These are phyloP conservation scores for Rubus parviflorus DNA, from an alignment of 306 rosid genomes.

Conservation along the genomic window DNA sequence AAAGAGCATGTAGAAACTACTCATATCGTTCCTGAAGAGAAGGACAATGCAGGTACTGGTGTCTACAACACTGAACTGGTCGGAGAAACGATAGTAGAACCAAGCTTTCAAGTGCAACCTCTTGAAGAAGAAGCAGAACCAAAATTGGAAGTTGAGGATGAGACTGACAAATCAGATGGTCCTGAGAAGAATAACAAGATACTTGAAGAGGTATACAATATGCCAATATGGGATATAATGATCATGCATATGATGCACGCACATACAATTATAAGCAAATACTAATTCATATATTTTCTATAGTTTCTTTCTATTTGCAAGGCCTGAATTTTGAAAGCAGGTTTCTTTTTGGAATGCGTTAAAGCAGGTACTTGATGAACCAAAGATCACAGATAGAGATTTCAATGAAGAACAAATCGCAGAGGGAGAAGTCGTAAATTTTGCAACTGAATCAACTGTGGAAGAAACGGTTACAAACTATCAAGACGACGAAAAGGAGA, in stretches of 20 bases:
- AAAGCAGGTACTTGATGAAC: conserved; percentile 5
- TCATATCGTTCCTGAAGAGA: conserved; percentile 10
- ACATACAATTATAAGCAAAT: not conserved
- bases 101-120: not conserved
- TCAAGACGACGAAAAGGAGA: conserved; percentile 20
- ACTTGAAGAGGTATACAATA: not conserved
- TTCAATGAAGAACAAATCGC: conserved; percentile 18
- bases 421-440: conserved; percentile 14
- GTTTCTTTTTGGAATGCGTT: not conserved
- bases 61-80: not conserved
- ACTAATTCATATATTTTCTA: not conserved
- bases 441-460: conserved; percentile 10
- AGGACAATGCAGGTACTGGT: not conserved
- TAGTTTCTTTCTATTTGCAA: not conserved
- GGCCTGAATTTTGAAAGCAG: not conserved
- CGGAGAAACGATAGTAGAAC: not conserved
- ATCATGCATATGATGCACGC: not conserved
- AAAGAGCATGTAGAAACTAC: conserved; percentile 7
- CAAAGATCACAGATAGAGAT: conserved; percentile 7
- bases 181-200: not conserved
- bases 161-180: not conserved
- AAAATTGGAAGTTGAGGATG: not conserved
- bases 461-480: conserved; percentile 21
- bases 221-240: not conserved
- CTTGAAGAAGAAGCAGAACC: not conserved